Base-by-base conservation (phyloP, 768 basidiomycete genomes). In the Boletus eberwhitei region DNA sequence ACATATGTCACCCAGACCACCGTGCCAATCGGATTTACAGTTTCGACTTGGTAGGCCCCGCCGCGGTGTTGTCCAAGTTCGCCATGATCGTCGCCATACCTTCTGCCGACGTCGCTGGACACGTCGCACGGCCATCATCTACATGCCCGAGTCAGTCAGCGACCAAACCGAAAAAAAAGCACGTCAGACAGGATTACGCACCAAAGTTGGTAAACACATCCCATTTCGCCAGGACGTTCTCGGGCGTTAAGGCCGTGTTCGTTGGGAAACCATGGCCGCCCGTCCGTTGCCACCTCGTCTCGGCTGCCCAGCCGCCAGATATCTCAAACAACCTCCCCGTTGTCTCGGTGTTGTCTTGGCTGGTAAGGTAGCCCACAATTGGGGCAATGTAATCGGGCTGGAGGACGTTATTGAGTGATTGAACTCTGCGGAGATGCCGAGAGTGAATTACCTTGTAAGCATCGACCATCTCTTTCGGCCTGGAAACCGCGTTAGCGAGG, bases 341-440 rank as follows among this genome's bases (percentile, higher is more conserved):
- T 8, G 84, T 85, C 36, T 85, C 80, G 17, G 78, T 76, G 62
- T 96, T 95, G 51, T 85, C 88, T 71, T 85, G 82, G 66, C 90
- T 93, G 4, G 81, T 86, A 32, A 99, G 79, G 68, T 88, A 98
- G 7, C 93, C 94, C 26, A 97, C 93, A 42, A 98, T 67, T 9
- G 97, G 96, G 4, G 96, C 93, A 48, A 98, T 84, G 64, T 79
- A 96, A 64, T 97, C 93, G 39, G 96, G 93, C 85, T 90, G 62
- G 22, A 35, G 32, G 13, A 26, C 17, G 22, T 26, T 19, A 8
- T 2, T 60, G 3, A 56, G 37, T 14, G 32, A 55, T 50, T 36
- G 24, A 46, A 24, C 50, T 2, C 35, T 22, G n/a, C 4, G n/a
- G 36, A 46, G 48, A n/a, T 1, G 19, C 24, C 3, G 6, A 48